phyloP scores from a whole-genome alignment of 1,284 basidiomycete species.

The Cystobasidium sp. region DNA sequence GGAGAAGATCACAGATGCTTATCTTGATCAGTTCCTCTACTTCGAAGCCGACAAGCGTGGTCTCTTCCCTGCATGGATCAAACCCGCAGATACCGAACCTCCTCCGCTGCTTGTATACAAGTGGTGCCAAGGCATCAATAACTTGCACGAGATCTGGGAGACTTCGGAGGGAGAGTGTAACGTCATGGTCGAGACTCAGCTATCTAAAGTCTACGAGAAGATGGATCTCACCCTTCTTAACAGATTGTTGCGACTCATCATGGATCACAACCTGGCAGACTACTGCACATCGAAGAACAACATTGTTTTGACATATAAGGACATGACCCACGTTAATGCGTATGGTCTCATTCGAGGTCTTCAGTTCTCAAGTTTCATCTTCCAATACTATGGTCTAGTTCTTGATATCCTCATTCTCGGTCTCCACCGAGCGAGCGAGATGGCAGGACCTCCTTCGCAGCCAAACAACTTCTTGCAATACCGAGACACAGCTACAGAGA shows the following conservation, averaged over 20 bases:
- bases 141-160: slow-evolving; percentile 93
- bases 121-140: slow-evolving; percentile 93
- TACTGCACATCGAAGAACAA: slow-evolving; percentile 99
- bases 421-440: slow-evolving; percentile 90
- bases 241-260: slow-evolving; percentile 85
- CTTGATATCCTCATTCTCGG: slow-evolving; percentile 87
- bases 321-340: slow-evolving; percentile 89
- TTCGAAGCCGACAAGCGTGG: slow-evolving; percentile 91
- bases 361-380: slow-evolving; percentile 95
- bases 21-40: slow-evolving; percentile 63
- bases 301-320: slow-evolving; percentile 88
- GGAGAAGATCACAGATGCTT: slow-evolving; percentile 97
- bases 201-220: slow-evolving; percentile 96
- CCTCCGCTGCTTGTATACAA: slow-evolving; percentile 96
- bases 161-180: slow-evolving; percentile 94
- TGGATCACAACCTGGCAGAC: slow-evolving; percentile 96
- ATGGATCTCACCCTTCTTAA: slow-evolving; percentile 93
- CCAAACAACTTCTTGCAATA: slow-evolving; percentile 97
- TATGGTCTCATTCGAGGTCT: slow-evolving; percentile 92
- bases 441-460: slow-evolving; percentile 92
- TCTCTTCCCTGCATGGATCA: slow-evolving; percentile 96
- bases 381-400: slow-evolving; percentile 60
- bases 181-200: slow-evolving; percentile 95
- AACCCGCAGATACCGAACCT: slow-evolving; percentile 93
- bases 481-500: slow-evolving; percentile 89